Evolutionary conservation across 2,329 filamentous ascomycete genomes (phyloP).

Genomic region (Eutypella sp.): DNA sequence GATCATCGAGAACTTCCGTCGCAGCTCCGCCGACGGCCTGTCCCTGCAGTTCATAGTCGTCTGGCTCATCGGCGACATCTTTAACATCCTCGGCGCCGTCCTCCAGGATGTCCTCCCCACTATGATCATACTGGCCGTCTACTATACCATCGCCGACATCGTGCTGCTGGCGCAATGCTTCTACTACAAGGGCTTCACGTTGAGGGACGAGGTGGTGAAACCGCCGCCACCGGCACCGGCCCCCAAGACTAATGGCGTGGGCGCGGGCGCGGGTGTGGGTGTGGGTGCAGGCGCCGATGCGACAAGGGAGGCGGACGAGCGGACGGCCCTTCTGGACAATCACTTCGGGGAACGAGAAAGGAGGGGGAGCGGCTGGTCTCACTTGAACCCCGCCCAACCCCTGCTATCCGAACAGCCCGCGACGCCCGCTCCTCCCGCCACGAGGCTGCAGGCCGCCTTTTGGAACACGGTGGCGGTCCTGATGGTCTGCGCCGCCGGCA

Average conservation of each 20-base stretch:
- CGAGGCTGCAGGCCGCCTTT: slow-evolving; percentile 51
- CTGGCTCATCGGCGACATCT: slow-evolving; percentile 91
- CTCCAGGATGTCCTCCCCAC: slow-evolving; percentile 89
- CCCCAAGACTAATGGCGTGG: slow-evolving; percentile 25
- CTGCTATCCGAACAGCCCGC: slow-evolving; percentile 50
- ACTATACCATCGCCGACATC: slow-evolving; percentile 88
- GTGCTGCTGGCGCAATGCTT: slow-evolving; percentile 87
- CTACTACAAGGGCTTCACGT: slow-evolving; percentile 85
- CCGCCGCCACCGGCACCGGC: slow-evolving; percentile 35
- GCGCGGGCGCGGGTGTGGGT: no score
- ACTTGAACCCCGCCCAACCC: slow-evolving; percentile 77
- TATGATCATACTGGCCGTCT: slow-evolving; percentile 90
- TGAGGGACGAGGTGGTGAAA: slow-evolving; percentile 47
- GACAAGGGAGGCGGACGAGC: slow-evolving; percentile 49
- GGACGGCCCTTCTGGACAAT: slow-evolving; percentile 44
- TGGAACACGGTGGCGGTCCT: slow-evolving; percentile 74
- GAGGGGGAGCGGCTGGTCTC: slow-evolving; percentile 52
- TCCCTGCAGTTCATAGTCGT: slow-evolving; percentile 88
- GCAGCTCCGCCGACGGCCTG: slow-evolving; percentile 78
- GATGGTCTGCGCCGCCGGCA: slow-evolving; percentile 77
- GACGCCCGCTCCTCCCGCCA: slow-evolving; percentile 42
- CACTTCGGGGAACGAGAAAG: slow-evolving; percentile 40
- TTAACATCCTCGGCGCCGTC: slow-evolving; percentile 91
- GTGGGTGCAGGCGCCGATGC: no score
- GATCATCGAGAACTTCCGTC: slow-evolving; percentile 90